Percentiles rank a stretch among this genome's conserved stretches.
Evolutionary conservation across 805 yeast genomes (phyloP).

Genomic region (Lachancea cidri): DNA sequence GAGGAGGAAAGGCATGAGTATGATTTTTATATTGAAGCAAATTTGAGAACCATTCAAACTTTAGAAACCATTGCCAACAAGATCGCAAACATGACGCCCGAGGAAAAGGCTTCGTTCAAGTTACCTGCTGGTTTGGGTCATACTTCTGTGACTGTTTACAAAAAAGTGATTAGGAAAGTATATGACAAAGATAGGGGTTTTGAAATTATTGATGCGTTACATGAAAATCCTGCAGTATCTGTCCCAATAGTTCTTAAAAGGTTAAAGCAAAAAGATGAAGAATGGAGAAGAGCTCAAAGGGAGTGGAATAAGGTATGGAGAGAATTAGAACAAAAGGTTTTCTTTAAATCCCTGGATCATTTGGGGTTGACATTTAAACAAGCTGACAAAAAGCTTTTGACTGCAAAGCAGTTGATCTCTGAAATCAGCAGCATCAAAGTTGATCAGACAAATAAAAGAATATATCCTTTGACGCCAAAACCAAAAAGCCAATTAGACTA

Average conservation of each 20-base stretch:
- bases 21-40: constrained; percentile 93
- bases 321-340: constrained; percentile 93
- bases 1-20: constrained; percentile 98
- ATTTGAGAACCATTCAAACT: constrained; percentile 90
- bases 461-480: constrained; percentile 79
- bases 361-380: constrained; percentile 94
- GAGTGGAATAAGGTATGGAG: constrained; percentile 99
- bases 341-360: constrained; percentile 90
- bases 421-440: constrained; percentile 90
- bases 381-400: constrained; percentile 86
- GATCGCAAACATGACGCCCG: constrained; percentile 86
- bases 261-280: constrained; percentile 95
- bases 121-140: constrained; percentile 93
- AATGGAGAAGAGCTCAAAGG: constrained; percentile 96
- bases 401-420: constrained; percentile 84
- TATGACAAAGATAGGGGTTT: constrained; percentile 93
- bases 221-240: constrained; percentile 91
- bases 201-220: constrained; percentile 93
- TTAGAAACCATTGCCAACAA: constrained; percentile 92
- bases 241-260: constrained; percentile 90
- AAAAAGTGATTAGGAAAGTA: constrained; percentile 85
- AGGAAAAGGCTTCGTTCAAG: constrained; percentile 80
- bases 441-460: constrained; percentile 81
- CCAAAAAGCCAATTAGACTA: constrained; percentile 73
- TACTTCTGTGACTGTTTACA: constrained; percentile 84